phyloP scores from a whole-genome alignment of 345 rosid genomes.

The Pseudoturritis turrita region DNA sequence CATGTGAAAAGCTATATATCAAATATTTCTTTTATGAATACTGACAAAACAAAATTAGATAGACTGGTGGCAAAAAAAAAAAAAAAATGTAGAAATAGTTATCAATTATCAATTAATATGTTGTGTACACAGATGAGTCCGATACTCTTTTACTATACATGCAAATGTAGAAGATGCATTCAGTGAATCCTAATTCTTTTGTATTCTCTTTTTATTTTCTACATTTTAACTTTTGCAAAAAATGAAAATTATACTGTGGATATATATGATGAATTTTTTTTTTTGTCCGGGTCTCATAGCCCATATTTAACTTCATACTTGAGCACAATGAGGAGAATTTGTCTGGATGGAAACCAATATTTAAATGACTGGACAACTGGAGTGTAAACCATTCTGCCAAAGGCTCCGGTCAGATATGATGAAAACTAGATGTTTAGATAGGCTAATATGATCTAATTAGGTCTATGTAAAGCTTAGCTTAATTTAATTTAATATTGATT shows the following conservation, averaged over 20 bases:
- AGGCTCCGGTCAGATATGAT: too few relatives aligned
- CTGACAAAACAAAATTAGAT: not conserved
- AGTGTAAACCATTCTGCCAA: too few relatives aligned
- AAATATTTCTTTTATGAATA: not conserved
- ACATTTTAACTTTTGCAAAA: not conserved
- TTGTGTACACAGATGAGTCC: not conserved
- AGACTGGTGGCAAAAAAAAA: not conserved
- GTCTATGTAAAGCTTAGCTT: not conserved
- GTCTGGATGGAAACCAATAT: too few relatives aligned
- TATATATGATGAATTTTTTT: not conserved
- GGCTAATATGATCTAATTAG: not conserved
- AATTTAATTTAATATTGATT: not conserved
- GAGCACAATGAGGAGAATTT: too few relatives aligned
- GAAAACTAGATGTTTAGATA: not conserved
- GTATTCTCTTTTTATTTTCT: too few relatives aligned
- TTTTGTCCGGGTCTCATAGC: too few relatives aligned
- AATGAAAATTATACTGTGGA: not conserved
- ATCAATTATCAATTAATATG: not conserved
- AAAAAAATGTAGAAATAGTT: not conserved
- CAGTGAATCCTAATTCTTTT: not conserved
- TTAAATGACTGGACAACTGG: too few relatives aligned
- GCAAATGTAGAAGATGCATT: not conserved
- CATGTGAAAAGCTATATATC: not conserved
- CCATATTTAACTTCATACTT: too few relatives aligned
- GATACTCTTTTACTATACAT: not conserved